These are phyloP conservation scores for Penicillium sp. DNA, from an alignment of 2,329 filamentous ascomycete genomes.

Conservation along the genomic window DNA sequence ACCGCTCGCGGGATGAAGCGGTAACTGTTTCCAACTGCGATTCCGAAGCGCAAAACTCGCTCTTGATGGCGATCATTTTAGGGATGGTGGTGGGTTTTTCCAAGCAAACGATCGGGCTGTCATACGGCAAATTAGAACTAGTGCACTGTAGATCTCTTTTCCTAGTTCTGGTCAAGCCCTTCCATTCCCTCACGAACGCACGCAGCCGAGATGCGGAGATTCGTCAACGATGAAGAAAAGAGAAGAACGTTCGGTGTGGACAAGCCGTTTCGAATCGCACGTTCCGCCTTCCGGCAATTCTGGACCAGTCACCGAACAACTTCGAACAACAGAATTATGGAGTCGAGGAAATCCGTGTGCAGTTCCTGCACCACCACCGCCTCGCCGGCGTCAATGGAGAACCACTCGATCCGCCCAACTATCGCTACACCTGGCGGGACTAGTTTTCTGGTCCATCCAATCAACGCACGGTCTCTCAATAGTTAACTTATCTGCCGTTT, in stretches of 20 bases:
- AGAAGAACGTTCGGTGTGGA: slow-evolving; percentile 15
- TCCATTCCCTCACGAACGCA: background rate
- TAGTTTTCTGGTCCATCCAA: background rate
- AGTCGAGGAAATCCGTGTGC: background rate
- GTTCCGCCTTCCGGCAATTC: slow-evolving; percentile 19
- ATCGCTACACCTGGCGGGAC: background rate
- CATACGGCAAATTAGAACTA: background rate
- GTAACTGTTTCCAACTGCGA: slow-evolving; percentile 29
- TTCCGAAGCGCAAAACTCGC: slow-evolving; percentile 29
- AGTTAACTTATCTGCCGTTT: background rate
- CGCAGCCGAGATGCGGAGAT: background rate
- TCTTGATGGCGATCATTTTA: slow-evolving; percentile 26
- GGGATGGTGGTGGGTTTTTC: slow-evolving; percentile 10
- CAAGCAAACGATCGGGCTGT: no score
- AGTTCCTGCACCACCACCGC: slow-evolving; percentile 12
- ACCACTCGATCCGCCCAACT: slow-evolving; percentile 7
- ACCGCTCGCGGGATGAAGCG: slow-evolving; percentile 31
- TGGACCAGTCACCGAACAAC: slow-evolving; percentile 15
- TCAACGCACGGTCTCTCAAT: background rate
- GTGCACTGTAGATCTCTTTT: background rate
- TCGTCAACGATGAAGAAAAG: slow-evolving; percentile 3
- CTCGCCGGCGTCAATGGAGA: background rate
- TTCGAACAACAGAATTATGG: background rate
- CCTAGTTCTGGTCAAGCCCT: background rate
- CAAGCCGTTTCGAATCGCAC: slow-evolving; percentile 22